A percentile compares a stretch with the other conserved stretches of the same genome.
Conservation (phyloP, 179 eudicot species). For the Pouteria campechiana region DNA sequence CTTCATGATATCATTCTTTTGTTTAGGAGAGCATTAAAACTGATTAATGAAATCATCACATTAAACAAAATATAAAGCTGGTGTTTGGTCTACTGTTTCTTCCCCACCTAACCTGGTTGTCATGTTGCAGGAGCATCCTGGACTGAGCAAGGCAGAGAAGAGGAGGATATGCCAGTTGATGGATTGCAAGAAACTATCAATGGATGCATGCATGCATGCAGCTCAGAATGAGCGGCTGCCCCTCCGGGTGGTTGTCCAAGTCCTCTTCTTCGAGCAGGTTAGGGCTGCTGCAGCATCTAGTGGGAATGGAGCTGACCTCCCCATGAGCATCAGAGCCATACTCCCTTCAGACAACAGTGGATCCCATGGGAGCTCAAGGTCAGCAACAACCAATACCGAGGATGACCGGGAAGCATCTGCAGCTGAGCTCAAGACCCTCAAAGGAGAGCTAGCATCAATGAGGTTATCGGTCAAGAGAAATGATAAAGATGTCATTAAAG, state of each 20-base stretch:
- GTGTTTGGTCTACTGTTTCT: too few species aligned
- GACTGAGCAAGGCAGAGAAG: constrained; percentile 59
- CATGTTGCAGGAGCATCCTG: constrained; percentile 56
- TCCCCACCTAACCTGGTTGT: background rate
- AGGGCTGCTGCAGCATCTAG: constrained; percentile 33
- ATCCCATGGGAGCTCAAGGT: constrained; percentile 76
- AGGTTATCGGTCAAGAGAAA: constrained; percentile 20
- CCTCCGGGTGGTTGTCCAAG: constrained; percentile 70
- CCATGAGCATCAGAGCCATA: constrained; percentile 20
- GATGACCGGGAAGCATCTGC: constrained; percentile 80
- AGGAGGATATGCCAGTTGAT: constrained; percentile 70
- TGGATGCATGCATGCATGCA: constrained; percentile 70
- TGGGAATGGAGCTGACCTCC: constrained; percentile 34
- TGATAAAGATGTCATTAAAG: constrained; percentile 9
- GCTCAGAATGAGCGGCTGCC: constrained; percentile 85
- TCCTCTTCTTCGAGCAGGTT: constrained; percentile 78
- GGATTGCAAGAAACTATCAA: constrained; percentile 82
- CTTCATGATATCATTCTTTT: background rate
- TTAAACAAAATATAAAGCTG: too few species aligned
- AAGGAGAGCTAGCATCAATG: constrained; percentile 47
- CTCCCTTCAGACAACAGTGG: constrained; percentile 51
- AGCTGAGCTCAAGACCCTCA: constrained; percentile 66
- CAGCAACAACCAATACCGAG: constrained; percentile 75
- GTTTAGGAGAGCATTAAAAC: background rate
- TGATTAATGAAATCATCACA: background rate